Conservation (phyloP, 441 rosid genomes). For the Erysimum cheiri region DNA sequence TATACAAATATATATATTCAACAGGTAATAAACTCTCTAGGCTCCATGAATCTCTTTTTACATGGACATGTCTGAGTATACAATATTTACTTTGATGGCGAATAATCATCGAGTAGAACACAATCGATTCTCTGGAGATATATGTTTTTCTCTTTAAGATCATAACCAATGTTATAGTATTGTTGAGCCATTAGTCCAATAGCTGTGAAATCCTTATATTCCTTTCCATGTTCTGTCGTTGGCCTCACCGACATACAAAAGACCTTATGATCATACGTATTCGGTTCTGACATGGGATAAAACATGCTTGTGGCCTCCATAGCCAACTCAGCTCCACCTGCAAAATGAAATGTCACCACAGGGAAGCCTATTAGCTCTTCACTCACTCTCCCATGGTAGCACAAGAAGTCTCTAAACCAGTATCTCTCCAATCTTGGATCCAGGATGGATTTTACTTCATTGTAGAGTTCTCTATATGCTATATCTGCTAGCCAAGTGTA, state of each 20-base stretch:
- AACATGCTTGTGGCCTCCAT: conserved; percentile 45
- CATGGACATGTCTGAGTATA: not conserved
- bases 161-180: conserved; percentile 41
- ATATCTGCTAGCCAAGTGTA: conserved; percentile 46
- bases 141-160: conserved; percentile 30
- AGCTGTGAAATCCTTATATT: conserved; percentile 41
- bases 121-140: conserved; percentile 45
- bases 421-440: conserved; percentile 33
- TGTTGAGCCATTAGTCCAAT: conserved; percentile 48
- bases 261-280: conserved; percentile 23
- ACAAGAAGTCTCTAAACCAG: conserved; percentile 42
- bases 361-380: conserved; percentile 44
- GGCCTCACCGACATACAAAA: conserved; percentile 45
- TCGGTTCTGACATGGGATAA: conserved; percentile 10
- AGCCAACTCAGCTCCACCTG: conserved; percentile 42
- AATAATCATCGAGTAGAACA: conserved; percentile 43
- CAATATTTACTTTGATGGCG: conserved; percentile 33
- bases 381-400: conserved; percentile 38
- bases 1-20: conserved; percentile 3
- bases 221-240: conserved; percentile 37
- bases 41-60: not conserved
- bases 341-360: conserved; percentile 36
- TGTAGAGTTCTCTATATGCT: conserved; percentile 37
- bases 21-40: conserved; percentile 9
- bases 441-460: conserved; percentile 37